A percentile compares a stretch with the other conserved stretches of the same genome.
phyloP scores from a whole-genome alignment of 768 basidiomycete genomes.

The Pisolithus orientalis region DNA sequence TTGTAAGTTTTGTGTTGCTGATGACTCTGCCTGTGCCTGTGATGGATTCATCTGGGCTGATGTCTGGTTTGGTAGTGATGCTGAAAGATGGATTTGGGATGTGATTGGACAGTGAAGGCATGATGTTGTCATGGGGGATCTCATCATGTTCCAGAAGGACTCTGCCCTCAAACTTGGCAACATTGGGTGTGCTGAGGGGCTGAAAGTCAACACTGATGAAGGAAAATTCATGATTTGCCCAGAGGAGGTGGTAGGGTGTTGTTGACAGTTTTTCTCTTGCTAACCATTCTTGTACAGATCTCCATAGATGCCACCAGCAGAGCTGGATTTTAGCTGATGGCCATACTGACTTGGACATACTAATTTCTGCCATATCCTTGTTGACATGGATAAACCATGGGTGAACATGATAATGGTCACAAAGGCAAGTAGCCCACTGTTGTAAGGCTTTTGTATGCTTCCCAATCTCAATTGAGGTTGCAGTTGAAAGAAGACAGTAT shows the following conservation, averaged over 20 bases:
- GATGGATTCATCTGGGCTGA: neutral
- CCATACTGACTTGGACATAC: conserved; percentile 4
- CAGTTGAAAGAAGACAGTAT: conserved; percentile 20
- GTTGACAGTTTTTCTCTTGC: conserved; percentile 7
- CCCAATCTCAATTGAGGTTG: conserved; percentile 9
- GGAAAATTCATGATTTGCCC: conserved; percentile 2
- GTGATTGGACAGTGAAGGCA: neutral
- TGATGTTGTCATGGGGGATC: neutral
- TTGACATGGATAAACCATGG: conserved; percentile 5
- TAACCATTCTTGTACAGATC: conserved; percentile 2
- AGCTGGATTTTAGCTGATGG: conserved; percentile 3
- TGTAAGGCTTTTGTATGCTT: conserved; percentile 14
- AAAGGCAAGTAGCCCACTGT: conserved; percentile 9
- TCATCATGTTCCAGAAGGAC: neutral
- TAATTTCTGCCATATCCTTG: conserved; percentile 12
- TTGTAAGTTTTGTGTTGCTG: no score
- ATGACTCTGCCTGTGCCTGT: neutral
- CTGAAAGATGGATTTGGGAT: no score
- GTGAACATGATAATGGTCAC: conserved; percentile 1
- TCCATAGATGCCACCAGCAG: conserved; percentile 8
- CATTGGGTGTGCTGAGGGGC: neutral
- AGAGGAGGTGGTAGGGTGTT: neutral
- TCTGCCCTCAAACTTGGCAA: neutral
- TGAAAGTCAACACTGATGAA: neutral
- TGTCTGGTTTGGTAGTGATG: no score